Base-by-base conservation (phyloP, 2,329 filamentous ascomycete genomes). In the Laburnicola sp. region DNA sequence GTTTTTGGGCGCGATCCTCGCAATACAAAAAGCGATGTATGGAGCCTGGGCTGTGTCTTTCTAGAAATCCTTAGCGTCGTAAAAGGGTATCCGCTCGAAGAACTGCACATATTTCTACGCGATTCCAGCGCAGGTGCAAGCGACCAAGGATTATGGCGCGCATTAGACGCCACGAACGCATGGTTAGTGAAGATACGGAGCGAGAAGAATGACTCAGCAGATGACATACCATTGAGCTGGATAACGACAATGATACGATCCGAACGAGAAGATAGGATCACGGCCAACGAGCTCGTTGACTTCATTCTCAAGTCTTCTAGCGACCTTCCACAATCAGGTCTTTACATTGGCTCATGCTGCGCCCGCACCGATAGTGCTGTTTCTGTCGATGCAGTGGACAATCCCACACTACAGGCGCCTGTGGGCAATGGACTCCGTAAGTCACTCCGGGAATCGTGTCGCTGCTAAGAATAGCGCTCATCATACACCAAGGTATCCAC, bases 141-240 rank as follows among this genome's bases (percentile, higher is more conserved):
- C 23, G 41, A 9, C 16, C 41, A 51, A n/a, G 56, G 56, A 16
- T 40, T 62, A 2, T 62, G 59, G 48, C 43, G 47, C 37, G 53
- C 56, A 7, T 48, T 46, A 2, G 53, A 57, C 31, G 53, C 45
- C 9, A 58, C 58, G 36, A 50, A 31, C 11, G 42, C 53, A 10
- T 62, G 57, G 57, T 39, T 62, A 9, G 46, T 45, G 3, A 45
- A 56, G 22, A 48, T 62, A 6, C 37, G 46, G 36, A 53, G 38
- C 28, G 46, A 56, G 8, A 54, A 45, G 21, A 40, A 44, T 42
- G 51, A 56, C 21, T 56, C 59, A 3, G 48, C 53, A 28, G 57
- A 62, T 38, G 49, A 62, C 30, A 22, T 51, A 9, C 46, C 57
- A 4, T 21, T 60, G n/a, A 50, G 58, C 22, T 62, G 59, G 59